Evolutionary conservation across 2,329 filamentous ascomycete species (phyloP).

Genomic region (Macroventuria anomochaeta): DNA sequence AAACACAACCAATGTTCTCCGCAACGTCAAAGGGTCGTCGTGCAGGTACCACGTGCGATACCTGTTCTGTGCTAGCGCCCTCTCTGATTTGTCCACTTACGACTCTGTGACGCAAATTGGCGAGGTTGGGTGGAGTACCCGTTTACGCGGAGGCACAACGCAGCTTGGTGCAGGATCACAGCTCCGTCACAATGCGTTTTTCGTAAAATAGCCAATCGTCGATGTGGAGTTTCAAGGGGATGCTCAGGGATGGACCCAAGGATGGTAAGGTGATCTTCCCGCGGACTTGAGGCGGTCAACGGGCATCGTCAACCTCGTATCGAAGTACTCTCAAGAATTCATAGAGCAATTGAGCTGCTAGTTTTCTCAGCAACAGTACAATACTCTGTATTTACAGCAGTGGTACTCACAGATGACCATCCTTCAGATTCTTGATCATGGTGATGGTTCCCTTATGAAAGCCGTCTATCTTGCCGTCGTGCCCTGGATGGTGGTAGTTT

Average conservation of each 20-base stretch:
- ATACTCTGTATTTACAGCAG: too few species aligned
- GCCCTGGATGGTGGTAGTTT: too few species aligned
- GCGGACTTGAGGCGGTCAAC: slow-evolving; percentile 5
- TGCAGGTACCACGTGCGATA: slow-evolving; percentile 15
- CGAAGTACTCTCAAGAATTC: not conserved
- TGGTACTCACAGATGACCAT: too few species aligned
- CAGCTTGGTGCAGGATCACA: slow-evolving; percentile 11
- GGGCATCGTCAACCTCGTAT: not conserved
- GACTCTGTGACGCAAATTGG: slow-evolving; percentile 14
- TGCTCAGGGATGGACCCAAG: not conserved
- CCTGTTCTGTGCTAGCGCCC: slow-evolving; percentile 5
- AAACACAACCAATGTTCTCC: slow-evolving; percentile 10
- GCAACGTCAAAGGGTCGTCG: slow-evolving; percentile 16
- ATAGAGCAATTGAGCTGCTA: too few species aligned
- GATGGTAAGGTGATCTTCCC: not conserved
- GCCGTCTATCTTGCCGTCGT: too few species aligned
- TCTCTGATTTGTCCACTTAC: not conserved
- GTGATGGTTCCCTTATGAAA: too few species aligned
- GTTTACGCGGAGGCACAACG: slow-evolving; percentile 6
- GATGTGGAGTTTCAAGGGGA: not conserved
- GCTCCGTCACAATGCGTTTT: slow-evolving; percentile 14
- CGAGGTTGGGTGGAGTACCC: slow-evolving; percentile 10
- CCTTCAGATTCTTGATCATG: not conserved
- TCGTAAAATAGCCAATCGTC: slow-evolving; percentile 4
- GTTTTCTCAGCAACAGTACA: too few species aligned